These are phyloP conservation scores for Trametes gibbosa DNA, from an alignment of 768 basidiomycete species.

Conservation along the genomic window DNA sequence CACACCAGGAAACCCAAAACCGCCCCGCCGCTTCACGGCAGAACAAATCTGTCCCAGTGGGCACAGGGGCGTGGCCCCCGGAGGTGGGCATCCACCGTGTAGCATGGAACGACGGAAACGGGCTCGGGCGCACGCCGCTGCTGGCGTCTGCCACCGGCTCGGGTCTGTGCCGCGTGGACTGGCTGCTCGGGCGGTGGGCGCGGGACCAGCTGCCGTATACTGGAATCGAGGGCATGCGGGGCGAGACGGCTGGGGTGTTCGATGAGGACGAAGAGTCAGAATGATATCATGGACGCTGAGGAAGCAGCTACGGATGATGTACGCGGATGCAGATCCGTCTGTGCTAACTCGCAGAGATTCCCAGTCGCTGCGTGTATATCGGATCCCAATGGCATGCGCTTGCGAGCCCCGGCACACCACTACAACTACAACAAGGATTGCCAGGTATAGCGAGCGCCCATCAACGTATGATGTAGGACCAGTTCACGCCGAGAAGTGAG, in stretches of 20 bases:
- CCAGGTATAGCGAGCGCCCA: too few relatives aligned
- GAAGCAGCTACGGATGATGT: too few relatives aligned
- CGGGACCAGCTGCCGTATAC: constrained; percentile 65
- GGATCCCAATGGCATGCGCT: too few relatives aligned
- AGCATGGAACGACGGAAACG: constrained; percentile 77
- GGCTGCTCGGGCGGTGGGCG: constrained; percentile 72
- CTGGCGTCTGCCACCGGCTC: constrained; percentile 80
- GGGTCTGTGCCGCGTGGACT: constrained; percentile 85
- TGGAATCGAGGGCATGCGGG: constrained; percentile 57
- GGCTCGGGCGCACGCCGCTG: constrained; percentile 54
- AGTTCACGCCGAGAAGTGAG: too few relatives aligned
- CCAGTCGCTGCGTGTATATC: too few relatives aligned
- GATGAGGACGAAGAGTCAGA: constrained; percentile 30
- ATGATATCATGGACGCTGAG: too few relatives aligned
- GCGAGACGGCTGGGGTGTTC: constrained; percentile 40
- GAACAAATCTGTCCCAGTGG: constrained; percentile 34
- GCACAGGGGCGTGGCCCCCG: constrained; percentile 74
- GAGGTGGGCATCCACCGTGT: constrained; percentile 78
- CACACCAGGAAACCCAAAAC: constrained; percentile 49
- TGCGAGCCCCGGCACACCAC: too few relatives aligned
- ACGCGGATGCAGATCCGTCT: too few relatives aligned
- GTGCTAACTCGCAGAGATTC: too few relatives aligned
- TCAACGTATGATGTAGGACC: too few relatives aligned
- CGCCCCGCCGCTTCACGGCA: constrained; percentile 39
- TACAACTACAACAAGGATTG: too few relatives aligned